Evolutionary conservation across 2,329 filamentous ascomycete genomes (phyloP).

Genomic region (Cytospora piceae): DNA sequence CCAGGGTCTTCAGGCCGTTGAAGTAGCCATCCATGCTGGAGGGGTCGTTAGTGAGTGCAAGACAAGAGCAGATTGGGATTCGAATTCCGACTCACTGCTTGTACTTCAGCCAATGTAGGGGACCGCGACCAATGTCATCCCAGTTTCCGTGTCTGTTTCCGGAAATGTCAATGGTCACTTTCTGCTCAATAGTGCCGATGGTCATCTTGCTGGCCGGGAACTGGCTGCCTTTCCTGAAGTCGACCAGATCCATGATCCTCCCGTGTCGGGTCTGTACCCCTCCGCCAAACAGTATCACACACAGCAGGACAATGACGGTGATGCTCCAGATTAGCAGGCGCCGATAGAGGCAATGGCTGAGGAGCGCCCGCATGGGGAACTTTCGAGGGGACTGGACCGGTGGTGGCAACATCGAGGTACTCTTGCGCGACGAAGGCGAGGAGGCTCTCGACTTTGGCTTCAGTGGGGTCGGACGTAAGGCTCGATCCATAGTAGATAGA

Average conservation of each 20-base stretch:
- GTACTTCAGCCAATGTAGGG: constrained; percentile 46
- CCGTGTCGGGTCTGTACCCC: constrained; percentile 33
- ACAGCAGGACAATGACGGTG: constrained; percentile 46
- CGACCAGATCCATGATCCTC: constrained; percentile 33
- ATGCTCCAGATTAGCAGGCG: constrained; percentile 56
- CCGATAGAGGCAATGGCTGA: constrained; percentile 58
- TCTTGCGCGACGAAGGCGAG: constrained; percentile 27
- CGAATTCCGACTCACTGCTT: constrained; percentile 44
- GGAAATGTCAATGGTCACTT: constrained; percentile 32
- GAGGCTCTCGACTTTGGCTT: constrained; percentile 25
- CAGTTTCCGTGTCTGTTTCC: constrained; percentile 35
- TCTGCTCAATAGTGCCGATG: constrained; percentile 26
- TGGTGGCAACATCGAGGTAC: constrained; percentile 24
- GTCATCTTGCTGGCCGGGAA: constrained; percentile 25
- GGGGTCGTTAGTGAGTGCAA: constrained; percentile 24
- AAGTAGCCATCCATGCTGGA: constrained; percentile 79
- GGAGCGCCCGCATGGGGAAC: constrained; percentile 48
- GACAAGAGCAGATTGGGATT: background rate
- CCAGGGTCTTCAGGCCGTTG: constrained; percentile 73
- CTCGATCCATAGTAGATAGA: constrained; percentile 23
- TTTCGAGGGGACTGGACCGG: constrained; percentile 25
- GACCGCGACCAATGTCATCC: constrained; percentile 32
- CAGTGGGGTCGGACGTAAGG: constrained; percentile 21
- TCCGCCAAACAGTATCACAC: constrained; percentile 46
- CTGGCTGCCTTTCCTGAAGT: constrained; percentile 30